Conservation (phyloP, 768 basidiomycete species). For the Mycena kentingensis region DNA sequence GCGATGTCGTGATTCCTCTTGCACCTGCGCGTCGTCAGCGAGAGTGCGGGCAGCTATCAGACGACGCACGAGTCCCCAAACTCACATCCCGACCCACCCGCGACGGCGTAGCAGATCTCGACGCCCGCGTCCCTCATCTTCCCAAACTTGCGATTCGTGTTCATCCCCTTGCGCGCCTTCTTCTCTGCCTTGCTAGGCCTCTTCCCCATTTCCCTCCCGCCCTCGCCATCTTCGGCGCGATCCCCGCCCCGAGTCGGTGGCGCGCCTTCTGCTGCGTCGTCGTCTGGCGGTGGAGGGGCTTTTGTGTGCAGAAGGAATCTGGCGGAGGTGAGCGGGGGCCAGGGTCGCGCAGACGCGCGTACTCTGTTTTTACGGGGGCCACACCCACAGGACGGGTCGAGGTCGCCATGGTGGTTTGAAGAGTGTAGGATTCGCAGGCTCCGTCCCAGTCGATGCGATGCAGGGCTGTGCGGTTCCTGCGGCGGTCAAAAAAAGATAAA, state of each 20-base stretch:
- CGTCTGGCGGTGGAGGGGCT: conserved; percentile 40
- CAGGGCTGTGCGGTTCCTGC: no score
- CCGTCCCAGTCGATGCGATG: no score
- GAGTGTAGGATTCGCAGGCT: no score
- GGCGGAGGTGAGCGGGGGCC: background rate
- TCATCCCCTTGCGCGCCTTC: conserved; percentile 76
- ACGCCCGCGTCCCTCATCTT: conserved; percentile 74
- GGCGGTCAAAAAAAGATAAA: no score
- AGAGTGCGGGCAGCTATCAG: background rate
- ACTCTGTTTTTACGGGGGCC: no score
- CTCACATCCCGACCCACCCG: conserved; percentile 69
- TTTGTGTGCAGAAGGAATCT: conserved; percentile 44
- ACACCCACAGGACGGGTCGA: no score
- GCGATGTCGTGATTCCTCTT: conserved; percentile 77
- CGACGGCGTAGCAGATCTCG: conserved; percentile 81
- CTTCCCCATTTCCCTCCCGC: conserved; percentile 27
- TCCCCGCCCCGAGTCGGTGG: conserved; percentile 30
- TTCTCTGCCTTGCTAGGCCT: conserved; percentile 62
- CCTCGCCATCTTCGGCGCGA: conserved; percentile 21
- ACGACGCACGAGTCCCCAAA: conserved; percentile 62
- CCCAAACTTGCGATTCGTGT: conserved; percentile 80
- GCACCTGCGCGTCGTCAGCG: conserved; percentile 50
- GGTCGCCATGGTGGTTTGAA: no score
- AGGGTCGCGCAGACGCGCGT: no score
- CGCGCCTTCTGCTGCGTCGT: conserved; percentile 69